Evolutionary conservation across 2,329 filamentous ascomycete genomes (phyloP).

Genomic region (Phialocephala subalpina): DNA sequence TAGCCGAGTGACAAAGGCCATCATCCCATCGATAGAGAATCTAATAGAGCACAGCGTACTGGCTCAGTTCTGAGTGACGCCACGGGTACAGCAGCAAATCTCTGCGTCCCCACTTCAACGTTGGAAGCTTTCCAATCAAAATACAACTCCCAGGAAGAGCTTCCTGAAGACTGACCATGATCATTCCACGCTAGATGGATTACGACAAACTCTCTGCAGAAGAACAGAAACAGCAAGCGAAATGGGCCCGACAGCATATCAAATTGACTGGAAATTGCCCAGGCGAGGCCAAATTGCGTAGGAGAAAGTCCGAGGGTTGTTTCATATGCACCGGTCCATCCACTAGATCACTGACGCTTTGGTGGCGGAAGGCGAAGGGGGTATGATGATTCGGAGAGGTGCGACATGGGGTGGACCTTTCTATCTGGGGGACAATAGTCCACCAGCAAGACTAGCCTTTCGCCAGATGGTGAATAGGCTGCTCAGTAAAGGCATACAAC

Average conservation of each 20-base stretch:
- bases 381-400: neutral
- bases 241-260: neutral
- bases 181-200: neutral
- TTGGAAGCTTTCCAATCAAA: no score
- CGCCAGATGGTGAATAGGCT: neutral
- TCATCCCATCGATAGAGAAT: neutral
- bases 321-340: neutral
- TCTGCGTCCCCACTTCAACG: neutral
- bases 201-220: neutral
- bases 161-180: neutral
- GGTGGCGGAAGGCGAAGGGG: neutral
- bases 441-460: neutral
- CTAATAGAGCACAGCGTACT: neutral
- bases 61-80: no score
- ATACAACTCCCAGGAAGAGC: neutral
- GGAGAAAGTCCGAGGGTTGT: neutral
- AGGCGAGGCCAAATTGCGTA: neutral
- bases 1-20: neutral
- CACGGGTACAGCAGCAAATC: neutral
- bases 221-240: neutral
- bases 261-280: neutral
- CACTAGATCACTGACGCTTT: neutral
- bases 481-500: no score
- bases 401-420: neutral
- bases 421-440: neutral